Evolutionary conservation across 192 early-diverging fungal species (phyloP), one percentile per base, ranked within the genome.

Genomic region (Chytriomyces sp.): DNA sequence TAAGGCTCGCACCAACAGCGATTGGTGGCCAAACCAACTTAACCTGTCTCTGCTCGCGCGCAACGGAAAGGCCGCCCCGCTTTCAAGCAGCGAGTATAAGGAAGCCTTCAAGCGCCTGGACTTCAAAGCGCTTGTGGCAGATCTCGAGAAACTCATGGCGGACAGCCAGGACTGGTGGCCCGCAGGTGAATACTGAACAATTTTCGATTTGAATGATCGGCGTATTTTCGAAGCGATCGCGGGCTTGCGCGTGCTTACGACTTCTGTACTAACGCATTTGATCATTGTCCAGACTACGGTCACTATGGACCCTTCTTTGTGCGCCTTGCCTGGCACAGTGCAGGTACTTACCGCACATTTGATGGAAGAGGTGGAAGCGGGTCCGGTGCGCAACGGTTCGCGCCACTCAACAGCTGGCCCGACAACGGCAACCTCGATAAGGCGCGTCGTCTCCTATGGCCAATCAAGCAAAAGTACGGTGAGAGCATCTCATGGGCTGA

Each of bases 401-500:
- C 53, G 18, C 81, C 81, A 13, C 64, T 75, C 13, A 82, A 79
- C 43, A 77, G 73, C 50, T 91, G 94, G 77, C 89, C 86, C 60
- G 94, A 93, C 79, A 96, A 94, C 76, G 84, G 83, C 65, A 92
- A 92, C 23, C 86, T 94, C 45, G 87, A 88, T 13, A 80, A 85
- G 69, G 71, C 71, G 11, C 71, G 71, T 61, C 50, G 71, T 13
- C 57, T 72, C 24, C 87, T 96, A 59, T 88, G 91, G 80, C 80
- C 84, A 11, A 83, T 96, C 82, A 95, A 96, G 86, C 73, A 86
- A 62, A 91, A 94, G 84, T 90, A 93, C 87, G 90, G 91, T n/a
- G 77, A 88, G 68, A 70, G 50, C 13, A 90, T 96, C 61, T 91
- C 93, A 7, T 96, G 94, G 82, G 92, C 88, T 78, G 83, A 84